Conservation (phyloP, 345 rosid genomes). For the Dovyalis caffra region DNA sequence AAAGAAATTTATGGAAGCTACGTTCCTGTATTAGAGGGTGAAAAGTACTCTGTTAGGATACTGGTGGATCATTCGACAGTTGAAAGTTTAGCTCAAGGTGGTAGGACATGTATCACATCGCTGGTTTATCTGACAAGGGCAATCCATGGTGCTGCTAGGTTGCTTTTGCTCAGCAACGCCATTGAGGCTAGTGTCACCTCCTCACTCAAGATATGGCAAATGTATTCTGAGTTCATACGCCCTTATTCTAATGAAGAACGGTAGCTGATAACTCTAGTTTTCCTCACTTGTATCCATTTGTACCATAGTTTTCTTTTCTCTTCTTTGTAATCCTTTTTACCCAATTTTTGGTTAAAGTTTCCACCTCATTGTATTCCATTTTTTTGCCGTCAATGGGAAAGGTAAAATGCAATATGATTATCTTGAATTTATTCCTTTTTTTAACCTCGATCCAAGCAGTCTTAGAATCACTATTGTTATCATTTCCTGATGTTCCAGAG, state of each 20-base stretch:
- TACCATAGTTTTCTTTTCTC: too few relatives aligned
- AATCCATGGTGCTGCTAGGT: conserved; percentile 56
- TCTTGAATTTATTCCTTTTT: too few relatives aligned
- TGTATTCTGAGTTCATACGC: conserved; percentile 65
- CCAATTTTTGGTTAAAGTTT: too few relatives aligned
- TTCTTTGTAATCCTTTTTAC: too few relatives aligned
- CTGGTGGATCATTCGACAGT: conserved; percentile 83
- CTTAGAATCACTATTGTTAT: not conserved
- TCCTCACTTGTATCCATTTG: too few relatives aligned
- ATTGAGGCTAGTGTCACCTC: conserved; percentile 41
- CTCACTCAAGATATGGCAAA: conserved; percentile 62
- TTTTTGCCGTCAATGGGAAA: too few relatives aligned
- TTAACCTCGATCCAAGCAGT: too few relatives aligned
- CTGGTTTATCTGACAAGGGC: conserved; percentile 79
- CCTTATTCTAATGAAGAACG: conserved; percentile 30
- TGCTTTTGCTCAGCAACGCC: conserved; percentile 81
- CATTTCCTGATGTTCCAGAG: not conserved
- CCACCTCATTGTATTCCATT: too few relatives aligned
- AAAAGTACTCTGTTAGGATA: conserved; percentile 59
- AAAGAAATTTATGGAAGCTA: conserved; percentile 52
- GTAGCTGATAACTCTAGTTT: not conserved
- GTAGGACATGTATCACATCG: conserved; percentile 60
- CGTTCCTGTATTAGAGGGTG: conserved; percentile 69
- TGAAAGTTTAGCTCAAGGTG: conserved; percentile 82
- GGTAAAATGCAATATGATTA: too few relatives aligned